These are phyloP conservation scores for Wickerhamiella dianesei DNA, from an alignment of 805 yeast species.

Conservation along the genomic window DNA sequence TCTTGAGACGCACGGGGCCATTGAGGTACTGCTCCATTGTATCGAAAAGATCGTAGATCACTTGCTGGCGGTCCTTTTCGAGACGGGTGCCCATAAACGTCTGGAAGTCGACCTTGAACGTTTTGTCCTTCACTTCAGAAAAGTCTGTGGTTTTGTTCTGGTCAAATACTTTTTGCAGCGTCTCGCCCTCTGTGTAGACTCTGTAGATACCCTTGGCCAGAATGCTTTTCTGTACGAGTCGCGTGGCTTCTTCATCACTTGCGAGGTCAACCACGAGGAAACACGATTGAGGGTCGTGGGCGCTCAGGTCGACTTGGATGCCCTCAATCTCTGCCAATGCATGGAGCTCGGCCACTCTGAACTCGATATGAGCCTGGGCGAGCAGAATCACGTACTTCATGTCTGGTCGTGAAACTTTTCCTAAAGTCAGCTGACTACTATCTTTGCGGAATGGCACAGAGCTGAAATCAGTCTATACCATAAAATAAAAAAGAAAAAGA, in stretches of 20 bases:
- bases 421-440: neutral
- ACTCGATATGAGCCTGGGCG: conserved; percentile 72
- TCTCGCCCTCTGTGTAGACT: conserved; percentile 61
- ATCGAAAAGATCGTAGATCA: conserved; percentile 52
- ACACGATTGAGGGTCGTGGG: conserved; percentile 47
- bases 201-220: conserved; percentile 68
- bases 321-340: conserved; percentile 59
- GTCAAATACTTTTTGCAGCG: conserved; percentile 44
- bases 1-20: conserved; percentile 67
- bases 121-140: conserved; percentile 25
- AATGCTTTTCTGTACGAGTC: conserved; percentile 53
- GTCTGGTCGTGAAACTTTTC: too few relatives aligned
- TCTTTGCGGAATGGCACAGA: too few relatives aligned
- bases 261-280: conserved; percentile 56
- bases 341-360: conserved; percentile 70
- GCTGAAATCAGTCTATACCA: too few relatives aligned
- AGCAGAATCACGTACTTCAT: conserved; percentile 58
- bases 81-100: conserved; percentile 58
- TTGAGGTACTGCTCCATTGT: conserved; percentile 44
- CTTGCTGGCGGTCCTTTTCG: conserved; percentile 36
- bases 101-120: conserved; percentile 71
- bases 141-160: conserved; percentile 28
- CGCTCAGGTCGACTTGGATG: conserved; percentile 44
- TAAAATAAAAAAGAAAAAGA: too few relatives aligned
- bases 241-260: conserved; percentile 51